phyloP scores from a whole-genome alignment of 2,329 filamentous ascomycete genomes.

The Colletotrichum orchidophilum region DNA sequence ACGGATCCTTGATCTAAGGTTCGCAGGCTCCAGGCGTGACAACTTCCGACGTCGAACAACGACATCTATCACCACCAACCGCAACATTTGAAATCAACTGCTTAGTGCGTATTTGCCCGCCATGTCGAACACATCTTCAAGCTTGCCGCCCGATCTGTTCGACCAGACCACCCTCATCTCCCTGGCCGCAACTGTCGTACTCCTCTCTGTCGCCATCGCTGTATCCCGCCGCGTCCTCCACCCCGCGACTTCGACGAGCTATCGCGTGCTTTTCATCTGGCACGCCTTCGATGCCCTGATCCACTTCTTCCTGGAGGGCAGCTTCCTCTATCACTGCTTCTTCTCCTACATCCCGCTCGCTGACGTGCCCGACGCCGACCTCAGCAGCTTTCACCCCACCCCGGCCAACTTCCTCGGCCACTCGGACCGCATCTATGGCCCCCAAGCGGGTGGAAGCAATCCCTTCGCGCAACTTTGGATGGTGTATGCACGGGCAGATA shows the following conservation, averaged over 20 bases:
- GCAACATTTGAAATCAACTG: not conserved
- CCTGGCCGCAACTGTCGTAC: slow-evolving; percentile 62
- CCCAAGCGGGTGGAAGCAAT: slow-evolving; percentile 64
- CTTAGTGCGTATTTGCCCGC: slow-evolving; percentile 4
- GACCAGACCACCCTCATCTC: slow-evolving; percentile 69
- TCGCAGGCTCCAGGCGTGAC: not conserved
- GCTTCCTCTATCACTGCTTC: slow-evolving; percentile 94
- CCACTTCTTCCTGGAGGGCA: slow-evolving; percentile 90
- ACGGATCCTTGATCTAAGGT: slow-evolving; percentile 7
- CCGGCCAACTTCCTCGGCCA: slow-evolving; percentile 62
- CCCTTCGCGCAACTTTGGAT: slow-evolving; percentile 71
- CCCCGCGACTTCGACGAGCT: slow-evolving; percentile 59
- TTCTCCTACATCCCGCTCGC: slow-evolving; percentile 63
- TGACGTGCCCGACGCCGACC: slow-evolving; percentile 44
- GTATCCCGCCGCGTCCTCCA: slow-evolving; percentile 59
- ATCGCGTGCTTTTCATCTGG: slow-evolving; percentile 90
- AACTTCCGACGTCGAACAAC: not conserved
- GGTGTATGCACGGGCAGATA: slow-evolving; percentile 73
- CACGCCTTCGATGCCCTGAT: slow-evolving; percentile 92
- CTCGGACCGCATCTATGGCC: slow-evolving; percentile 61
- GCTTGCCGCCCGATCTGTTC: slow-evolving; percentile 64
- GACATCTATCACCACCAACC: not conserved
- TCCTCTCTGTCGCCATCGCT: slow-evolving; percentile 60
- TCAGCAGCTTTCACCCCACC: slow-evolving; percentile 53
- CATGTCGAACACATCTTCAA: slow-evolving; percentile 34